These are phyloP conservation scores for Thelephora aurantiotincta DNA, from an alignment of 768 basidiomycete genomes.

Conservation along the genomic window DNA sequence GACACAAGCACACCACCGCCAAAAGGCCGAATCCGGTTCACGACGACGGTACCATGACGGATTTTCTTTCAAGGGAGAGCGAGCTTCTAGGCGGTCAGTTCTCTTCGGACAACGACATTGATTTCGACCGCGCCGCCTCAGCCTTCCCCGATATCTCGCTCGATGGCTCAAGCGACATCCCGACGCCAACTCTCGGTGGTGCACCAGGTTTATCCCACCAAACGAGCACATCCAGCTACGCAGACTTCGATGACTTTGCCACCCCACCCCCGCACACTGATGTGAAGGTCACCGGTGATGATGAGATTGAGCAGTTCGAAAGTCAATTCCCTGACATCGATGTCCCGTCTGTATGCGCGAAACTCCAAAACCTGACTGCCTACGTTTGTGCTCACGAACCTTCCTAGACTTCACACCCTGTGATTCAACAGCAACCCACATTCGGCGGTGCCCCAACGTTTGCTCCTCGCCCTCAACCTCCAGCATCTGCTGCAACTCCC, in stretches of 20 bases:
- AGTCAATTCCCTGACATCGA: constrained; percentile 76
- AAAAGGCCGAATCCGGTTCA: neutral
- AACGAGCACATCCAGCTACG: constrained; percentile 20
- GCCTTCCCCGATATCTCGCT: constrained; percentile 79
- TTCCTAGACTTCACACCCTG: constrained; percentile 4
- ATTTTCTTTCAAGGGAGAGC: constrained; percentile 23
- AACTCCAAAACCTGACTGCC: constrained; percentile 5
- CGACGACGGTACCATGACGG: constrained; percentile 13
- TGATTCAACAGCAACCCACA: constrained; percentile 17
- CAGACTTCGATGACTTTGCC: constrained; percentile 59
- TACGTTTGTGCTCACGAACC: constrained; percentile 5
- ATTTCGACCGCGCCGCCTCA: constrained; percentile 70
- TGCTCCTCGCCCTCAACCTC: constrained; percentile 66
- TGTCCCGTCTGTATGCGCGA: constrained; percentile 24
- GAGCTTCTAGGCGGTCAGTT: constrained; percentile 20
- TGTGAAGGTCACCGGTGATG: constrained; percentile 74
- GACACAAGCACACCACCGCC: neutral
- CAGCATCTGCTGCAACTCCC: constrained; percentile 56
- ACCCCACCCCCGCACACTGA: constrained; percentile 29
- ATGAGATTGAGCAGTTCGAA: constrained; percentile 78
- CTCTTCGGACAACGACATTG: constrained; percentile 42
- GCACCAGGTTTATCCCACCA: constrained; percentile 12
- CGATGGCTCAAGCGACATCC: constrained; percentile 48
- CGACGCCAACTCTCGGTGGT: constrained; percentile 20
- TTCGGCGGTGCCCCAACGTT: constrained; percentile 42